Conservation (phyloP, 164 flowering plant species). For the Magnolia officinalis region DNA sequence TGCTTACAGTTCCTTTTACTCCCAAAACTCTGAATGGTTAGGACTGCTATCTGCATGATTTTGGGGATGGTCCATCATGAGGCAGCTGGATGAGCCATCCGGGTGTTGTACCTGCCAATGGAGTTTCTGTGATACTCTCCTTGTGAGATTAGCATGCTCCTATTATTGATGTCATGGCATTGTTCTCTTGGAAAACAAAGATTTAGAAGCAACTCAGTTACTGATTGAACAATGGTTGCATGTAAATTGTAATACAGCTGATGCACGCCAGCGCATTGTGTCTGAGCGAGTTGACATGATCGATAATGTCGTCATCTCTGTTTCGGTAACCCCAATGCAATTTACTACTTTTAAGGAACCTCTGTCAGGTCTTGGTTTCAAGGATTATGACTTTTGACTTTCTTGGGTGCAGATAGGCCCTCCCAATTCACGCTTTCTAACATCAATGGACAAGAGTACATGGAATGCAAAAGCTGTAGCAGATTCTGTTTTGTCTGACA, state of each 20-base stretch:
- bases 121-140: background rate
- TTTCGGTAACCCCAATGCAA: constrained; percentile 55
- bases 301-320: constrained; percentile 83
- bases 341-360: background rate
- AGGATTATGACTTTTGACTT: constrained; percentile 19
- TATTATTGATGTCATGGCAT: background rate
- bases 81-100: background rate
- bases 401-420: constrained; percentile 85
- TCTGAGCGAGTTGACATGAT: constrained; percentile 93
- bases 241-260: constrained; percentile 46
- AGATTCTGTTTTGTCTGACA: constrained; percentile 89
- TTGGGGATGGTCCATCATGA: background rate
- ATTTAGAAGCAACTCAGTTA: background rate
- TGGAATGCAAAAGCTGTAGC: constrained; percentile 95
- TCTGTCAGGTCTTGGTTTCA: constrained; percentile 1
- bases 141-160: background rate
- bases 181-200: background rate
- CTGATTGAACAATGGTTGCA: background rate
- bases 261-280: constrained; percentile 94
- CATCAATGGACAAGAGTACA: constrained; percentile 64
- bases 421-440: constrained; percentile 64
- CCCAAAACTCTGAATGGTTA: background rate
- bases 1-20: no score
- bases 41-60: background rate
- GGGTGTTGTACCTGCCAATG: background rate